Base-by-base conservation (phyloP, 2,329 filamentous ascomycete species). In the Xylaria polymorpha region DNA sequence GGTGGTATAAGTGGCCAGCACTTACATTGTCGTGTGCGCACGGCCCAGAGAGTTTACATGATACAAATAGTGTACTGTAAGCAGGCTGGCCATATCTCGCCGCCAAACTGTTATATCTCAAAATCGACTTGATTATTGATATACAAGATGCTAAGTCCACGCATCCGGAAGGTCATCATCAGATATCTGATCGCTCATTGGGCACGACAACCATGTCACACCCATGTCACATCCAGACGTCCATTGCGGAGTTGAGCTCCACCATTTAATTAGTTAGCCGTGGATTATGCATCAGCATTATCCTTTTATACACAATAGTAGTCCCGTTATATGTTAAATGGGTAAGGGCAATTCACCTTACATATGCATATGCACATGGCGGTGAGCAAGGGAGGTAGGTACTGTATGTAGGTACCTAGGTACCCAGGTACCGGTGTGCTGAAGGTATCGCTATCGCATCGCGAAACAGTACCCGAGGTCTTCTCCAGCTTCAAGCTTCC, bases 401-500 rank as follows among this genome's bases (percentile, higher is more conserved):
- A n/a, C n/a, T n/a, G 8, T 35, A 35, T 35, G 32, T 35, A 35
- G 32, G 4, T 39, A 39, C 37, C 37, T 39, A n/a, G 48, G 15
- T 32, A 32, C 22, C 9, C 25, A 29, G 4, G 25, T 15, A 29
- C 9, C 15, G 25, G 25, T 10, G 3, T n/a, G 8, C 25, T 53
- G 50, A 53, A 53, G 50, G 25, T 32, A 35, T 35, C 50, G 48
- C 48, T 46, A 25, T 61, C 46, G 39, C 41, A 61, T 56, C 48
- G 8, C 55, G 43, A 56, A 50, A 46, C 10, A 2, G 14, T 29
- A 55, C 22, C 37, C 35, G 35, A 58, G 37, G 35, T 43, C 14
- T 58, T 41, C 8, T 14, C n/a, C 9, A 55, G 50, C 51, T 62
- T 63, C 58, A 46, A 41, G 57, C 57, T 61, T 55, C 29, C 20